Conservation (phyloP, 768 basidiomycete genomes). For the Boletus rubescentipes region DNA sequence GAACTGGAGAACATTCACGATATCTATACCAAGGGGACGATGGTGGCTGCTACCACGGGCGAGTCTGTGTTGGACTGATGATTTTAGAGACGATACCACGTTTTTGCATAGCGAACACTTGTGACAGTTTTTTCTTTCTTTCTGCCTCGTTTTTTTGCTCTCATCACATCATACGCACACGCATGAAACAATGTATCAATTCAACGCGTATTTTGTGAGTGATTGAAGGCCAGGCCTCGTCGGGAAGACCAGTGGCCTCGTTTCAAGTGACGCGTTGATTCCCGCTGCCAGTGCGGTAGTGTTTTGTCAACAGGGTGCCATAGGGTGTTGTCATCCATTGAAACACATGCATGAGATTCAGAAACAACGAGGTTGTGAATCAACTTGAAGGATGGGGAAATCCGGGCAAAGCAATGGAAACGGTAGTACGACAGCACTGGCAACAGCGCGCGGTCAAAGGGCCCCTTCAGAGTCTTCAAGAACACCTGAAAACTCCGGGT, state of each 20-base stretch:
- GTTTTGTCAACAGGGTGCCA: too few species aligned
- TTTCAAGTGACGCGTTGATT: neutral
- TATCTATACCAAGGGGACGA: slow-evolving; percentile 32
- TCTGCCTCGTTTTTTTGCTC: neutral
- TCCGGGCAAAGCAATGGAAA: too few species aligned
- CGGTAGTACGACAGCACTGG: too few species aligned
- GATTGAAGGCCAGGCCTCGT: too few species aligned
- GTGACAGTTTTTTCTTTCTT: neutral
- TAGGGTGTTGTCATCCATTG: too few species aligned
- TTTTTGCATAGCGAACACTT: neutral
- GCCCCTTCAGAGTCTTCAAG: too few species aligned
- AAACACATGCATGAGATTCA: too few species aligned
- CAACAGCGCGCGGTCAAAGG: too few species aligned
- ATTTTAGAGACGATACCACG: neutral
- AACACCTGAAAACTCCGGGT: too few species aligned
- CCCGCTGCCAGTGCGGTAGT: too few species aligned
- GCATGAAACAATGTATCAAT: neutral
- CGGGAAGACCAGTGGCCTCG: neutral
- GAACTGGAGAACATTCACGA: slow-evolving; percentile 53
- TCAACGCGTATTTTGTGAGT: neutral
- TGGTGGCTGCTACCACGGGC: neutral
- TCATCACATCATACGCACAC: neutral
- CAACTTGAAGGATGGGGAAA: too few species aligned
- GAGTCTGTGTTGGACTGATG: slow-evolving; percentile 15
- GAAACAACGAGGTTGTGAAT: too few species aligned